phyloP scores from a whole-genome alignment of 352 stramenopile species.

The Pythium pyrilobum region DNA sequence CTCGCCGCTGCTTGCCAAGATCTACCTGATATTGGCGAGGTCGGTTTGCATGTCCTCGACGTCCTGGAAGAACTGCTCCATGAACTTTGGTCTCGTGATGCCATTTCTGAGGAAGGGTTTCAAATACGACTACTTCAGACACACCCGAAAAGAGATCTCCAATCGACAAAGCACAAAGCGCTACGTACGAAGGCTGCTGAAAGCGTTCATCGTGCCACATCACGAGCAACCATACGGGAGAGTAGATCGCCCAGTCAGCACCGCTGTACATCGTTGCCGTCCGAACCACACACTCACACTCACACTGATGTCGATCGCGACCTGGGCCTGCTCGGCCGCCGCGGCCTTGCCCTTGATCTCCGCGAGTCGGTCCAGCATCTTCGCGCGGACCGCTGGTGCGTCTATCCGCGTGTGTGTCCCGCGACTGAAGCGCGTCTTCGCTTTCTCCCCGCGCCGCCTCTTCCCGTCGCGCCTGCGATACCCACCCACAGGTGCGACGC shows the following conservation, averaged over 20 bases:
- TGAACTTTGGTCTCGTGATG: slow-evolving; percentile 81
- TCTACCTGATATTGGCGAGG: slow-evolving; percentile 84
- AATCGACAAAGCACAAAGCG: background rate
- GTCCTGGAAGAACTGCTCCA: slow-evolving; percentile 95
- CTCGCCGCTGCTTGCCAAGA: background rate
- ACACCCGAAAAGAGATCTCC: too few relatives aligned
- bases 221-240: too few relatives aligned
- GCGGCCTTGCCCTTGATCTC: slow-evolving; percentile 60
- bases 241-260: too few relatives aligned
- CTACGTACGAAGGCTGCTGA: too few relatives aligned
- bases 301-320: slow-evolving; percentile 68
- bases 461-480: background rate
- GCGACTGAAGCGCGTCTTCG: background rate
- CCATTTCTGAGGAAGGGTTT: too few relatives aligned
- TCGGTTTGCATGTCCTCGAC: slow-evolving; percentile 94
- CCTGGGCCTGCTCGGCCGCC: slow-evolving; percentile 18
- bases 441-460: background rate
- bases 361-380: slow-evolving; percentile 66
- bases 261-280: too few relatives aligned
- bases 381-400: background rate
- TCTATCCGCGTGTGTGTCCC: background rate
- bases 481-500: background rate
- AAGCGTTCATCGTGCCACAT: too few relatives aligned
- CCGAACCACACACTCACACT: slow-evolving; percentile 1
- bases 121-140: too few relatives aligned